These are phyloP conservation scores for Carex myosuroides DNA, from an alignment of 176 grass and related monocot genomes.

Conservation along the genomic window DNA sequence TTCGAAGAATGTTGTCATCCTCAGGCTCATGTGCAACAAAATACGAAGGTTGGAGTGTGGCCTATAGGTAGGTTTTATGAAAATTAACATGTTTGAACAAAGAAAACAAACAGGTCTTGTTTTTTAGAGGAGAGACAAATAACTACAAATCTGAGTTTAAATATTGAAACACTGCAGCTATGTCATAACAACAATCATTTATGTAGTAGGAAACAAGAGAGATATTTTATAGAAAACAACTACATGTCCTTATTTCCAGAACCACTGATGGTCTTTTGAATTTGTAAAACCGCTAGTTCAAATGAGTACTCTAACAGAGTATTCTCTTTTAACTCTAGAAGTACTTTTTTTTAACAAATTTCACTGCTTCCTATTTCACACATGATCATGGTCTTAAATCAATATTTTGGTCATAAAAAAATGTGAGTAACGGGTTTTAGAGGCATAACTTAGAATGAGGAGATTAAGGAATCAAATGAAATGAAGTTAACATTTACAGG, in stretches of 20 bases:
- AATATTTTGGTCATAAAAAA: neutral
- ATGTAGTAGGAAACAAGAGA: neutral
- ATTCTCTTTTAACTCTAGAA: neutral
- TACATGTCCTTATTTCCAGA: neutral
- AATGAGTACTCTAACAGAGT: neutral
- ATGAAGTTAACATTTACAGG: neutral
- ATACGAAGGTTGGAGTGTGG: slow-evolving; percentile 52
- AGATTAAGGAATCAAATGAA: neutral
- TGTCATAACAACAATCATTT: neutral
- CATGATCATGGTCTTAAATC: neutral
- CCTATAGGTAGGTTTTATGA: slow-evolving; percentile 31
- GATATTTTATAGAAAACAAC: neutral
- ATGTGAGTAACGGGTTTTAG: neutral
- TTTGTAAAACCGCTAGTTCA: neutral
- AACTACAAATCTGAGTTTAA: neutral
- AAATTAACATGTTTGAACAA: slow-evolving; percentile 19
- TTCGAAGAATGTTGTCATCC: slow-evolving; percentile 92
- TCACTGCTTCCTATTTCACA: neutral
- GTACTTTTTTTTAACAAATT: neutral
- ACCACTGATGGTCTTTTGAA: neutral
- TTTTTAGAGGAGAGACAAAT: neutral
- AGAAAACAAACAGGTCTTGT: slow-evolving; percentile 15
- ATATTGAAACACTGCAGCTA: neutral
- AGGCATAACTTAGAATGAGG: neutral
- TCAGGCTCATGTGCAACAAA: slow-evolving; percentile 81